Evolutionary conservation across 108 stramenopile genomes (phyloP).

Genomic region (Skeletonema grethae): DNA sequence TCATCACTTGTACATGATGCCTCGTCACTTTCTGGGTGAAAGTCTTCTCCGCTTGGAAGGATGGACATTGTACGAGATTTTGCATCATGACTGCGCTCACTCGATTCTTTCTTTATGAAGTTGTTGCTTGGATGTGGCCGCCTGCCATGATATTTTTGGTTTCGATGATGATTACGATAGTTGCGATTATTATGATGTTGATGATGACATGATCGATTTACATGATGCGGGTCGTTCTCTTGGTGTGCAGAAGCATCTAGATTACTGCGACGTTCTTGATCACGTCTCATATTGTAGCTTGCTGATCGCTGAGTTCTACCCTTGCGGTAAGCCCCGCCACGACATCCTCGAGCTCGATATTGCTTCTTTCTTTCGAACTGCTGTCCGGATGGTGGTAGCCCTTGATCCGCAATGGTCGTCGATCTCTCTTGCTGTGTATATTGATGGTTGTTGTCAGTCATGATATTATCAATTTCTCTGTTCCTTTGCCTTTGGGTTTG

Average conservation of each 20-base stretch:
- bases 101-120: conserved; percentile 1
- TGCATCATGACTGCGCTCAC: neutral
- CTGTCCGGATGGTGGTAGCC: conserved; percentile 5
- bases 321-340: conserved; percentile 47
- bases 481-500: too few species aligned
- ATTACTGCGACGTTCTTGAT: conserved; percentile 14
- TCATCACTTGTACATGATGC: neutral
- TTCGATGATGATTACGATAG: neutral
- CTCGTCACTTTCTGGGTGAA: neutral
- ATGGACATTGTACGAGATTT: neutral
- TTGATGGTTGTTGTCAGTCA: neutral
- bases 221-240: conserved; percentile 4
- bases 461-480: neutral
- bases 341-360: conserved; percentile 47
- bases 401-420: neutral
- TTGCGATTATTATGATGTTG: neutral
- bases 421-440: neutral
- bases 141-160: neutral
- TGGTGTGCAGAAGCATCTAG: neutral
- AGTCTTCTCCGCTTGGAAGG: neutral
- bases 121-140: conserved; percentile 1
- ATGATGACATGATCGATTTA: conserved; percentile 10
- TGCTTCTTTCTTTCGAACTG: conserved; percentile 34
- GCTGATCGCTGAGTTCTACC: conserved; percentile 30
- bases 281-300: conserved; percentile 6